Evolutionary conservation across 1,139 yeast genomes (phyloP), one percentile per base, ranked within the genome.

Genomic region (Kodamaea sp.): DNA sequence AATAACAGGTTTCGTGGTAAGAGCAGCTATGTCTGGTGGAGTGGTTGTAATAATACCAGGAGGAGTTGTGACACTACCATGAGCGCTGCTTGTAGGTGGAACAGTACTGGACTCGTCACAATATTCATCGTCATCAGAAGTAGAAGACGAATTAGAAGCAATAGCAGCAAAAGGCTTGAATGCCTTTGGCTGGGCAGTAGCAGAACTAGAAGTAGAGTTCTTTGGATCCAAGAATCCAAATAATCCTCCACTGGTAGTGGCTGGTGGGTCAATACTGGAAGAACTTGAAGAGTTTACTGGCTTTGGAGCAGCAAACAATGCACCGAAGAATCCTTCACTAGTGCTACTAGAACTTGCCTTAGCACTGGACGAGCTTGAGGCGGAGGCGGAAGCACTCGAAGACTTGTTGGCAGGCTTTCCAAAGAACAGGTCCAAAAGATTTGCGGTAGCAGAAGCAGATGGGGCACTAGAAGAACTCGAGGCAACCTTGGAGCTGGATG

Each of bases 121-220:
- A n/a, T 32, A 34, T 21, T 43, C 53, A 20, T 44, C 50, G 18
- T 39, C 44, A 24, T 34, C 40, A n/a, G 16, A 19, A 26, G 31
- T 29, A 9, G 29, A 29, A n/a, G 35, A 15, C n/a, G 31, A 9
- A n/a, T 39, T 22, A 11, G 29, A 16, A 28, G 30, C 24, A 11
- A 35, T 24, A 9, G 35, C 22, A 12, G 33, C 28, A 7, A 16
- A 24, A 19, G 24, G 23, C 19, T 10, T 24, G 31, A 21, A 24
- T 7, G 15, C 22, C 23, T 19, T 26, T 18, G 20, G 22, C 5
- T 13, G 10, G 11, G 24, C 5, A n/a, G 32, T 24, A 20, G 24
- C 14, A 13, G 32, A 20, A 11, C n/a, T 24, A 15, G 15, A 4
- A n/a, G 32, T 24, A n/a, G 25, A 13, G n/a, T n/a, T n/a, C n/a